Evolutionary conservation across 202 grass and related monocot genomes (phyloP), one percentile per base, ranked within the genome.

Genomic region (Cymbopogon flexuosus): DNA sequence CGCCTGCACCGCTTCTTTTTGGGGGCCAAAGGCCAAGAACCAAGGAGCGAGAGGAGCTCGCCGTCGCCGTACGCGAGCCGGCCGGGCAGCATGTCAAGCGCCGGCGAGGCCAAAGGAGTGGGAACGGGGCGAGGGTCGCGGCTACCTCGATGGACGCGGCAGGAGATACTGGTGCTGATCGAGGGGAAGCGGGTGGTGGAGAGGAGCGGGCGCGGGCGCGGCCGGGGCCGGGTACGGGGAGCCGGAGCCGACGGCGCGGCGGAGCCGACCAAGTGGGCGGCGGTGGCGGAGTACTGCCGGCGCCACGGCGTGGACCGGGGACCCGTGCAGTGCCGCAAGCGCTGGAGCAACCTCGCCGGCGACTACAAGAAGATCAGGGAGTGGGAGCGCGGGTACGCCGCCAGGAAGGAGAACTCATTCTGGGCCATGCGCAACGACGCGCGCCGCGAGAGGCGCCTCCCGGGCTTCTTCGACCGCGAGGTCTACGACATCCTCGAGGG

Each of bases 281-380:
- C 88, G 22, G 92, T 95, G 63, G 84, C 92, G 14, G 87, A 86
- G 70, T 92, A 91, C 80, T 96, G 96, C 85, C 75, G 88, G 24
- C 80, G 85, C 83, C 96, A 92, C 45, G 96, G 92, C 42, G 87
- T 96, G 68, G 75, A 90, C 80, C 77, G 96, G 7, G 96, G 96
- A 0, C 85, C 92, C 73, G 89, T 93, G 59, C 96, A 99, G 90
- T 99, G 96, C 87, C 77, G 96, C 39, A 99, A 99, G 89, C 85
- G 92, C 33, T 96, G 96, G 96, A 93, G 92, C 85, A 99, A 99
- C 78, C 92, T 99, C 34, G 87, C 92, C 74, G 85, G 90, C 13
- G 92, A 94, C 64, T 99, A 88, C 77, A 93, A 94, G 82, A 99
- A 99, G 89, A 93, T 99, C 76, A 91, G 82, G 85, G 86, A 96